Base-by-base conservation (phyloP, 768 basidiomycete genomes). In the Mycena haematopus region DNA sequence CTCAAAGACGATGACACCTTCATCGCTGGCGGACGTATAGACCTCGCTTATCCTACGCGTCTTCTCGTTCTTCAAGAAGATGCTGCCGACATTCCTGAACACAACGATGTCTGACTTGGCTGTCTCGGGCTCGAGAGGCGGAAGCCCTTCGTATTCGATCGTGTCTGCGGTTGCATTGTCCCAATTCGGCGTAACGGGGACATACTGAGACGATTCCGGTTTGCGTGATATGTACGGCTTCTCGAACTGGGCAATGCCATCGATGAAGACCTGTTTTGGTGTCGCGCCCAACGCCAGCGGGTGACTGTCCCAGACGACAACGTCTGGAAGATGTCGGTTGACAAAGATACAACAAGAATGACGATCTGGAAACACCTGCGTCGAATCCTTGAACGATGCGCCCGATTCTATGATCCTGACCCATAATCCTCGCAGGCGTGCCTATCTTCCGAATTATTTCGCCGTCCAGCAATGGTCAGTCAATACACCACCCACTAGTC, bases 221-320 rank as follows among this genome's bases (percentile, higher is more conserved):
- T 91, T 91, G 6, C 64, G 60, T 2, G 78, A 60, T 1, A 73
- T 62, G 52, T 76, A 66, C 0, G 86, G 77, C 4, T 72, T 38
- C 5, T 72, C 62, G 31, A 80, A 66, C 71, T 95, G 94, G 0
- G 86, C 72, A 58, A 94, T 90, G 9, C 93, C 93, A 66, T 96
- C 94, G 57, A 95, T 87, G 73, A 85, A 92, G 0, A 93, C 92
- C 70, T 95, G 92, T 3, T 77, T 76, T 0, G 94, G 93, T 0
- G 92, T 92, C 0, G 92, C 89, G 17, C 92, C 93, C 1, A 95
- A 78, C 0, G 83, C 69, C n/a, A 96, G 79, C 0, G 93, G 94
- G 72, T 94, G 92, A 14, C 84, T 85, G 63, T 91, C 88, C 89
- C 90, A 91, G 15, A 86, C 69, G 27, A 82, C 80, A n/a, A 85